Conservation (phyloP, 495 filamentous ascomycete genomes). For the Hypoxylon lenormandii region DNA sequence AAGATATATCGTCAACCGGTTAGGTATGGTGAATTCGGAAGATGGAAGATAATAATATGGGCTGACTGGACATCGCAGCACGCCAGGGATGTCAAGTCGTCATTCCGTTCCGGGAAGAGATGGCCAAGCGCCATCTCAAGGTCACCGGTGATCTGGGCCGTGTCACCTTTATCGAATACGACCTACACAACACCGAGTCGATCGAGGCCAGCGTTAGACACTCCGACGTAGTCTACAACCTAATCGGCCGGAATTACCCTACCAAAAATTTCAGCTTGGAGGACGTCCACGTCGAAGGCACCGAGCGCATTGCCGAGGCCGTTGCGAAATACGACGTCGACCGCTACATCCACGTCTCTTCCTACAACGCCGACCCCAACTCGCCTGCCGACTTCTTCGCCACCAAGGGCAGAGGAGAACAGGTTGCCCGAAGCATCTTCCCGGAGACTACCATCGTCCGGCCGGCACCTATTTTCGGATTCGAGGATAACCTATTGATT, state of each 20-base stretch:
- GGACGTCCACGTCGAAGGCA: slow-evolving; percentile 93
- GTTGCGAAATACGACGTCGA: slow-evolving; percentile 98
- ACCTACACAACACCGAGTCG: slow-evolving; percentile 92
- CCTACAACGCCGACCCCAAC: slow-evolving; percentile 84
- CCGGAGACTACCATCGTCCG: slow-evolving; percentile 98
- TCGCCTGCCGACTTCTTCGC: slow-evolving; percentile 87
- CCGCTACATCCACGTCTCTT: slow-evolving; percentile 95
- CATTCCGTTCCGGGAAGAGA: slow-evolving; percentile 94
- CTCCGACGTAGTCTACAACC: slow-evolving; percentile 96
- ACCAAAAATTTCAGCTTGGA: slow-evolving; percentile 97
- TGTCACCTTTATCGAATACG: slow-evolving; percentile 91
- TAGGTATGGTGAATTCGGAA: slow-evolving; percentile 71
- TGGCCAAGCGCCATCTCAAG: slow-evolving; percentile 96
- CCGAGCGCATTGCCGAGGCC: slow-evolving; percentile 94
- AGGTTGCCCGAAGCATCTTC: slow-evolving; percentile 87
- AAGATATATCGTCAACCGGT: slow-evolving; percentile 94
- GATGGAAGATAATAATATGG: slow-evolving; percentile 7
- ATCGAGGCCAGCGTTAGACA: slow-evolving; percentile 97
- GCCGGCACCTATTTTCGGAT: slow-evolving; percentile 92
- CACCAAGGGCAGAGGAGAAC: slow-evolving; percentile 89
- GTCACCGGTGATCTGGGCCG: slow-evolving; percentile 91
- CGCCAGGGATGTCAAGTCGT: slow-evolving; percentile 92
- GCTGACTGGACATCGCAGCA: slow-evolving; percentile 68
- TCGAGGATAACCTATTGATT: slow-evolving; percentile 91
- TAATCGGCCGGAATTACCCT: slow-evolving; percentile 90